A percentile compares a stretch with the other conserved stretches of the same genome.
Conservation (phyloP, 345 rosid species). For the Durio zibethinus region DNA sequence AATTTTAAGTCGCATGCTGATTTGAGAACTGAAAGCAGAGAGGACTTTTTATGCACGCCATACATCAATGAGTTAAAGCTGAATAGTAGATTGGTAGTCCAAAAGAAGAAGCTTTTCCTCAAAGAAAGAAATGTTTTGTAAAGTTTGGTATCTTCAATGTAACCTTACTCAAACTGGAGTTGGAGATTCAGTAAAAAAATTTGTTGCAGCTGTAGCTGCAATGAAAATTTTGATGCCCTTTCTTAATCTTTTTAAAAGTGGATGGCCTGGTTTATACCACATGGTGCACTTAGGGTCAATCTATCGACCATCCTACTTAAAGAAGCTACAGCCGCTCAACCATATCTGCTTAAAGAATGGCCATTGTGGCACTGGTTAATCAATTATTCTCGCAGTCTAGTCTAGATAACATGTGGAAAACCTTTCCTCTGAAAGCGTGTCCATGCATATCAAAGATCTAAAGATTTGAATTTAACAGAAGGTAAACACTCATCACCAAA, state of each 20-base stretch:
- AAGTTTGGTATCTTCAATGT: background rate
- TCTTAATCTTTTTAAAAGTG: background rate
- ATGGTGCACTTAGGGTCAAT: background rate
- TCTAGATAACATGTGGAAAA: background rate
- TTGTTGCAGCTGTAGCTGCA: background rate
- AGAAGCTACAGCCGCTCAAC: background rate
- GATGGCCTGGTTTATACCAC: background rate
- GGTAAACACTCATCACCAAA: constrained; percentile 4
- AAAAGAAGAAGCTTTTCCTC: background rate
- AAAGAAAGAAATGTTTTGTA: background rate
- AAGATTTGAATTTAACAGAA: background rate
- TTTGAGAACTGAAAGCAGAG: background rate
- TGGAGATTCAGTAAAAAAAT: background rate
- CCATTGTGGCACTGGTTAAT: background rate
- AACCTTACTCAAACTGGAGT: background rate
- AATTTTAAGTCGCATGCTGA: background rate
- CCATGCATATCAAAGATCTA: background rate
- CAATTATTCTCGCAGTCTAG: background rate
- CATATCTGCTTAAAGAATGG: background rate
- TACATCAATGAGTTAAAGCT: background rate
- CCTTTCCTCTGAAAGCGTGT: background rate
- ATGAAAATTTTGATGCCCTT: background rate
- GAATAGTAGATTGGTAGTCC: background rate
- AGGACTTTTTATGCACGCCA: background rate
- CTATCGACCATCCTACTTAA: background rate